Conservation (phyloP, 257 asterid genomes). For the Catharanthus roseus region DNA sequence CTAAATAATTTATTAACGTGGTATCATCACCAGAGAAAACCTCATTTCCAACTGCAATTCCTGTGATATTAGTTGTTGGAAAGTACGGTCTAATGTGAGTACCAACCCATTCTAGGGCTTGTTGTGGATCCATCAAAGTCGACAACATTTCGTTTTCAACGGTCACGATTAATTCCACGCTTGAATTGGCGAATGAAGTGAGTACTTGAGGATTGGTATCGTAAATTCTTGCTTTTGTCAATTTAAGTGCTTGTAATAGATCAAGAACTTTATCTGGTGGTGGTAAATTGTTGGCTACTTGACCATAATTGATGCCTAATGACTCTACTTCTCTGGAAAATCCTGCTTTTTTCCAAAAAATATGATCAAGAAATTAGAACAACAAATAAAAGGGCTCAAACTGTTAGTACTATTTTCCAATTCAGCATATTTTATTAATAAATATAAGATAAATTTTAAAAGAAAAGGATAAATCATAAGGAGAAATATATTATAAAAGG, state of each 20-base stretch:
- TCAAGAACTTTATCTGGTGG: conserved; percentile 57
- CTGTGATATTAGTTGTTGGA: conserved; percentile 73
- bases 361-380: not conserved
- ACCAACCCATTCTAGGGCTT: conserved; percentile 68
- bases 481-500: no score
- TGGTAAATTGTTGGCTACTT: conserved; percentile 72
- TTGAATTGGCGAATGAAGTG: conserved; percentile 62
- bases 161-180: conserved; percentile 61
- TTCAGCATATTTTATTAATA: no score
- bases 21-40: conserved; percentile 59
- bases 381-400: no score
- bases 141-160: conserved; percentile 58
- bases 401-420: no score
- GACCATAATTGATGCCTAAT: conserved; percentile 85
- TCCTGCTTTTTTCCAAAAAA: conserved; percentile 27
- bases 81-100: conserved; percentile 48
- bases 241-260: conserved; percentile 52
- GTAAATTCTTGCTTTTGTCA: conserved; percentile 72
- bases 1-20: conserved; percentile 46
- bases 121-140: conserved; percentile 43
- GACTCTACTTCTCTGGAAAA: conserved; percentile 34
- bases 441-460: no score
- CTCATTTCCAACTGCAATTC: conserved; percentile 90
- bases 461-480: no score
- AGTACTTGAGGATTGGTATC: conserved; percentile 72